Evolutionary conservation across 768 basidiomycete genomes (phyloP).

Genomic region (Lentinus brumalis): DNA sequence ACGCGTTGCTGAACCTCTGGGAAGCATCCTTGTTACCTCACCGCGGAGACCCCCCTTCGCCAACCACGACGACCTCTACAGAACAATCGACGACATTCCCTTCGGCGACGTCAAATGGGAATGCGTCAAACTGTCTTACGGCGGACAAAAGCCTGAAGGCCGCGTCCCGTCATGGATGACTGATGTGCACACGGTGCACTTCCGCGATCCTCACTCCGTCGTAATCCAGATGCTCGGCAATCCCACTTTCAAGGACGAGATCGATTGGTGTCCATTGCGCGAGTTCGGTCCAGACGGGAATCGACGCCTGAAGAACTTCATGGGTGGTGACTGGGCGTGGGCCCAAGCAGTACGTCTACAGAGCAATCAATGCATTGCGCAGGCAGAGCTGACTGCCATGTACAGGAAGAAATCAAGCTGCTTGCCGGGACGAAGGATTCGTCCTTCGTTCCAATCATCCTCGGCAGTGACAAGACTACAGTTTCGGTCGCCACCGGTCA

Average conservation of each 20-base stretch:
- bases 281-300: constrained; percentile 12
- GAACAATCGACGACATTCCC: constrained; percentile 36
- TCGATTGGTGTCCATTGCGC: constrained; percentile 26
- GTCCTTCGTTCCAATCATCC: constrained; percentile 27
- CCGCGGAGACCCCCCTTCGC: constrained; percentile 25
- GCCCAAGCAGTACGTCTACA: constrained; percentile 33
- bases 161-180: constrained; percentile 29
- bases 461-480: constrained; percentile 29
- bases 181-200: constrained; percentile 26
- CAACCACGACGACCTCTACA: constrained; percentile 33
- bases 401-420: constrained; percentile 5
- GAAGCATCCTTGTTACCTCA: constrained; percentile 9
- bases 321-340: constrained; percentile 34
- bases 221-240: constrained; percentile 25
- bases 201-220: constrained; percentile 18
- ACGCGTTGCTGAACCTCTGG: constrained; percentile 28
- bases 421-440: constrained; percentile 8
- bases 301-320: constrained; percentile 24
- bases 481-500: constrained; percentile 26
- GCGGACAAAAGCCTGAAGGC: constrained; percentile 9
- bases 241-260: constrained; percentile 23
- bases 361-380: too few species aligned
- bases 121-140: constrained; percentile 33
- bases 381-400: too few species aligned
- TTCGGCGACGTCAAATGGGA: constrained; percentile 41